phyloP scores from a whole-genome alignment of 352 stramenopile genomes.

The Sclerospora graminicola region DNA sequence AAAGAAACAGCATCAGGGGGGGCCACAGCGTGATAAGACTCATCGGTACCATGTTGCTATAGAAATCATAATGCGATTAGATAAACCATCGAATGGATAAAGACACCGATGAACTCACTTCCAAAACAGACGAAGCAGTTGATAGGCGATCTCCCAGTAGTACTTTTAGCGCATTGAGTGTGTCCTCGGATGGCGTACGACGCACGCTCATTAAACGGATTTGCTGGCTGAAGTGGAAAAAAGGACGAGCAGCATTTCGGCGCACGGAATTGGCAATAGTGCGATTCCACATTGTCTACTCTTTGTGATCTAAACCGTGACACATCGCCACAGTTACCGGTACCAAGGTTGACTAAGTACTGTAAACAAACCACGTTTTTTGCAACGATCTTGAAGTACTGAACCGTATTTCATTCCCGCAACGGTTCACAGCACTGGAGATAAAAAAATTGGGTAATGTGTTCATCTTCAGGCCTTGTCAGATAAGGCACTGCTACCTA shows the following conservation, averaged over 20 bases:
- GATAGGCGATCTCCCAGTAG: conserved; percentile 66
- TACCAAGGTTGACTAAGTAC: too few relatives aligned
- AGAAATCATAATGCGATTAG: not conserved
- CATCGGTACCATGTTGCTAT: conserved; percentile 84
- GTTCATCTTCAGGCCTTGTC: too few relatives aligned
- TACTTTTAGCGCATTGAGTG: conserved; percentile 35
- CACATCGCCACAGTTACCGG: too few relatives aligned
- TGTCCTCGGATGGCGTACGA: conserved; percentile 19
- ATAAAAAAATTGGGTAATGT: too few relatives aligned
- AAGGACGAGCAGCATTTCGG: conserved; percentile 8
- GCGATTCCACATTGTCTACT: conserved; percentile 22
- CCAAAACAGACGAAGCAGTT: conserved; percentile 41
- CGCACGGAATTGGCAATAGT: conserved; percentile 14
- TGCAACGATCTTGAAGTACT: too few relatives aligned
- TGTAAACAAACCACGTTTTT: too few relatives aligned
- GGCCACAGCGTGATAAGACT: conserved; percentile 84
- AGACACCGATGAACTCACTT: conserved; percentile 22
- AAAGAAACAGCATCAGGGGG: conserved; percentile 84
- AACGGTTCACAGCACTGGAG: too few relatives aligned
- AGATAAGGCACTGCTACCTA: too few relatives aligned
- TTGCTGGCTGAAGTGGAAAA: conserved; percentile 9
- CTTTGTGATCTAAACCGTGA: too few relatives aligned
- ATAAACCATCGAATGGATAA: not conserved
- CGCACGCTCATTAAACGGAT: conserved; percentile 16
- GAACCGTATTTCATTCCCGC: too few relatives aligned